Conservation (phyloP, 176 grass and related monocot species). For the Hyparrhenia diplandra region DNA sequence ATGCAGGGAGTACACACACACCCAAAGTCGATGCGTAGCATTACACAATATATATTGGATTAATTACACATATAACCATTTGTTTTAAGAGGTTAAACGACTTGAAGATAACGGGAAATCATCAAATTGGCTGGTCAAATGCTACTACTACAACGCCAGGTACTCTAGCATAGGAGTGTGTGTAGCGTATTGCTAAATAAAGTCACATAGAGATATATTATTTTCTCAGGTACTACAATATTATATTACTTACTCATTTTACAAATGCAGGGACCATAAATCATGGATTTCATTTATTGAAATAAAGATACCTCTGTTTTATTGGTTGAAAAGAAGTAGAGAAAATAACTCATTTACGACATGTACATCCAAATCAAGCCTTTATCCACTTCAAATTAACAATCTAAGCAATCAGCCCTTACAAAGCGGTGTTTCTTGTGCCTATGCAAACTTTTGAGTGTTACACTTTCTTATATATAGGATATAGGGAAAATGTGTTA, state of each 20-base stretch:
- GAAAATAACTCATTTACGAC: neutral
- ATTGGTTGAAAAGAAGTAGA: neutral
- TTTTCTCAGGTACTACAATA: rapidly evolving
- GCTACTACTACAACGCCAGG: no score
- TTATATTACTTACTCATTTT: neutral
- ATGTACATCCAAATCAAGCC: neutral
- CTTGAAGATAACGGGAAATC: no score
- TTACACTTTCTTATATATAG: no score
- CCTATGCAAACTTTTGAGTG: neutral
- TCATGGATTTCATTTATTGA: neutral
- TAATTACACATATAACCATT: no score
- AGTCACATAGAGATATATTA: neutral
- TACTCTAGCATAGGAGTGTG: no score
- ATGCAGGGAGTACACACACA: no score
- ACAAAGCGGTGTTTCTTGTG: neutral
- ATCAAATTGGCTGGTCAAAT: neutral
- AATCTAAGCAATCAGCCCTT: neutral
- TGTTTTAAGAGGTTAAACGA: no score
- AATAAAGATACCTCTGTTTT: neutral
- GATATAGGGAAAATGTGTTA: no score
- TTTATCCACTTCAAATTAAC: neutral
- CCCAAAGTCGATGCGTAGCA: no score
- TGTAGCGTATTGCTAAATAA: neutral
- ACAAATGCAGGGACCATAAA: neutral
- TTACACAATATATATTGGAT: no score